Base-by-base conservation (phyloP, 1,139 yeast species). In the Hemisphaericaspora xylanilytica region DNA sequence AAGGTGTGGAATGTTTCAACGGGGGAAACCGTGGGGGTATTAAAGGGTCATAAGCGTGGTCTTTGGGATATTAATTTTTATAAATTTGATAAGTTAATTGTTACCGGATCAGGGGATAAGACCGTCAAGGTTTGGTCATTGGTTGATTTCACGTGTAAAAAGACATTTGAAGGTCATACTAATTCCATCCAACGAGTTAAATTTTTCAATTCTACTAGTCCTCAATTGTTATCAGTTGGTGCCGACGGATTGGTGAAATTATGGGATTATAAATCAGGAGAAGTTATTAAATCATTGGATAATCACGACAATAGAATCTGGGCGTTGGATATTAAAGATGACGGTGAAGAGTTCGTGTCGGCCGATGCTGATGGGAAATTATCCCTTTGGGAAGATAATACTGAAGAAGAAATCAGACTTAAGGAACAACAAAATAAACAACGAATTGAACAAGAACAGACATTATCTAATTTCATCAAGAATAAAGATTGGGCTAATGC, bases 301-400 rank as follows among this genome's bases (percentile, higher is more conserved):
- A 86, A 86, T 50, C 99, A 92, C 58, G 88, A 83, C 46, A 95
- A 90, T 61, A 80, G 96, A 63, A 89, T 92, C 36, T 94, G 98
- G 99, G 86, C 97, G 0, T 63, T 92, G 42, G 81, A 81, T 37
- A 69, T 75, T 1, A 70, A 77, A 45, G 67, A 75, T 25, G 85
- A 84, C 49, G 96, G 95, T 18, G 74, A 73, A 11, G 73, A 74
- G 38, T 73, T 92, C 43, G 77, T 87, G 1, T 79, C 89, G 40
- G 97, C 96, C 1, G 97, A 94, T 60, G 97, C 96, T 1, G 97
- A 92, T 61, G 96, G 97, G 38, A 84, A 87, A 34, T 75, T 92
- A 46, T 85, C 87, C 35, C 70, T 85, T 33, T 92, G 98, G 98
- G 69, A 70, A 40, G 98, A 92, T 61, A 81, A 84, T 52, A 86